Percentiles rank a stretch among this genome's conserved stretches.
Evolutionary conservation across 1,139 yeast genomes (phyloP).

Genomic region (Taiozyma sp.): DNA sequence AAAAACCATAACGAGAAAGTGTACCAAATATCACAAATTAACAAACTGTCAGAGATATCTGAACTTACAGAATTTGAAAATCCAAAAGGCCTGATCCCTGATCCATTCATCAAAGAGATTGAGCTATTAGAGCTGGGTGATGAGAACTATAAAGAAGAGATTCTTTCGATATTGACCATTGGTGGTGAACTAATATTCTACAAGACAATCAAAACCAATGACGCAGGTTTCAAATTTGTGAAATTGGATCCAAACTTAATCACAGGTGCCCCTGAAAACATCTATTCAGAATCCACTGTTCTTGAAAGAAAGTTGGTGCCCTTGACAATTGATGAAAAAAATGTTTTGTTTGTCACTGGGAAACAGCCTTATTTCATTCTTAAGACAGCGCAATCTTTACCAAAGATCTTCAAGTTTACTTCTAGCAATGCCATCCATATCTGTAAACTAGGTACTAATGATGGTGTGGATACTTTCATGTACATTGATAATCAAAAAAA

Average conservation of each 20-base stretch:
- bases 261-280: conserved; percentile 78
- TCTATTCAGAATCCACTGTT: conserved; percentile 62
- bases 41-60: conserved; percentile 50
- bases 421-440: conserved; percentile 61
- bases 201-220: conserved; percentile 39
- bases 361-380: conserved; percentile 64
- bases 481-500: conserved; percentile 68
- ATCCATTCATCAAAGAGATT: conserved; percentile 71
- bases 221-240: conserved; percentile 41
- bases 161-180: conserved; percentile 64
- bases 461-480: conserved; percentile 47
- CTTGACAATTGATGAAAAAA: conserved; percentile 52
- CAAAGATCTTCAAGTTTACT: conserved; percentile 66
- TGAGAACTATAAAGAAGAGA: conserved; percentile 42
- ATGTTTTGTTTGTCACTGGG: conserved; percentile 72
- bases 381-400: conserved; percentile 59
- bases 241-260: conserved; percentile 38
- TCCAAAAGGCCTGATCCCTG: conserved; percentile 55
- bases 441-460: conserved; percentile 31
- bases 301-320: conserved; percentile 67
- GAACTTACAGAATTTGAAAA: conserved; percentile 54
- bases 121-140: conserved; percentile 68
- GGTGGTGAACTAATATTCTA: conserved; percentile 78
- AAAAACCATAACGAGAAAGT: conserved; percentile 63
- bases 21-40: conserved; percentile 58